Evolutionary conservation across 352 stramenopile genomes (phyloP).

Genomic region (Albugo laibachii): DNA sequence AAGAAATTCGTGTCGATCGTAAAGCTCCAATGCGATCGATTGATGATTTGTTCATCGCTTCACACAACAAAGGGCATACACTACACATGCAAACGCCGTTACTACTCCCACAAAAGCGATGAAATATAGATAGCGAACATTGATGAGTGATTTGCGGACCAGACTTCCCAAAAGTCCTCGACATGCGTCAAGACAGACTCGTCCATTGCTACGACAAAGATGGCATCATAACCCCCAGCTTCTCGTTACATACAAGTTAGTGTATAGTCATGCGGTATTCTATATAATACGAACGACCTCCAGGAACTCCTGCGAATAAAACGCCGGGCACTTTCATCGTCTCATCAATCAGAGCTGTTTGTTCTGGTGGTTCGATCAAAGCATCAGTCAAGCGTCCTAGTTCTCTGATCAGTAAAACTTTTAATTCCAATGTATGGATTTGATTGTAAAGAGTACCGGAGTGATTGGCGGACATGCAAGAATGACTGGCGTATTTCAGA

Average conservation of each 20-base stretch:
- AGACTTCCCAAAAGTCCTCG: slow-evolving; percentile 55
- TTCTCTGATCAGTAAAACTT: too few species aligned
- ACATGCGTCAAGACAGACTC: slow-evolving; percentile 24
- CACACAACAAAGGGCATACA: slow-evolving; percentile 48
- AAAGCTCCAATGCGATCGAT: too few species aligned
- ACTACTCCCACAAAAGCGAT: not conserved
- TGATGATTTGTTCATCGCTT: slow-evolving; percentile 6
- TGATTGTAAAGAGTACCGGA: slow-evolving; percentile 30
- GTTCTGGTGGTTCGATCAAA: slow-evolving; percentile 83
- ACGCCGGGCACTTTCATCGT: slow-evolving; percentile 86
- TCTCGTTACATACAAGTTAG: not conserved
- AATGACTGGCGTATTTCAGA: slow-evolving; percentile 51
- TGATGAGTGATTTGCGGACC: slow-evolving; percentile 18
- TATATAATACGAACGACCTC: slow-evolving; percentile 20
- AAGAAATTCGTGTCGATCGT: too few species aligned
- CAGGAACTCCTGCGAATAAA: slow-evolving; percentile 85
- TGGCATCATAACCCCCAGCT: slow-evolving; percentile 91
- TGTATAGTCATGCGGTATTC: not conserved
- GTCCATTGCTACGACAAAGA: slow-evolving; percentile 83
- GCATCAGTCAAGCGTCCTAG: slow-evolving; percentile 14
- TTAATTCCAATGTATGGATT: too few species aligned
- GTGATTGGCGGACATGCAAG: slow-evolving; percentile 37
- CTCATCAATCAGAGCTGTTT: slow-evolving; percentile 85
- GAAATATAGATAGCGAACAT: not conserved
- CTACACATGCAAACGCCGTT: slow-evolving; percentile 6